Evolutionary conservation across 768 basidiomycete species (phyloP).

Genomic region (Mycena olivaceomarginata): DNA sequence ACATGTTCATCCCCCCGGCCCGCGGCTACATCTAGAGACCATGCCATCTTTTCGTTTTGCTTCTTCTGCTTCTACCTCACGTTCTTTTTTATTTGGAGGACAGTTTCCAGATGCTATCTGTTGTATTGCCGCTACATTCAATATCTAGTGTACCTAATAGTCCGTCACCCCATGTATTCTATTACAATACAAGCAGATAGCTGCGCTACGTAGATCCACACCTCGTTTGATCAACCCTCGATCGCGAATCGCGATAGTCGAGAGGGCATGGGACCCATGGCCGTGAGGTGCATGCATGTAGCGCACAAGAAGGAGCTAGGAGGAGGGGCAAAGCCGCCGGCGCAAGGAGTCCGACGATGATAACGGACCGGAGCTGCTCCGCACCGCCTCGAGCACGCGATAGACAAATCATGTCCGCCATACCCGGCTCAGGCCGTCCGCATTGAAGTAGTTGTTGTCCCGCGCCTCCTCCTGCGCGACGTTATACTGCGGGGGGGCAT

Average conservation of each 20-base stretch:
- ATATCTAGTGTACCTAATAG: conserved; percentile 27
- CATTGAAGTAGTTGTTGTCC: conserved; percentile 39
- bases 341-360: too few relatives aligned
- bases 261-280: not conserved
- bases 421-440: conserved; percentile 38
- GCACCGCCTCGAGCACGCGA: too few relatives aligned
- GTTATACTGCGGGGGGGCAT: conserved; percentile 44
- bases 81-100: not conserved
- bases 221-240: not conserved
- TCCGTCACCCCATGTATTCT: conserved; percentile 23
- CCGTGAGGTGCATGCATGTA: not conserved
- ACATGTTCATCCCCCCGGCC: conserved; percentile 31
- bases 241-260: not conserved
- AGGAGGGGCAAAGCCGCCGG: not conserved
- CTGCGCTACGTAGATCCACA: conserved; percentile 14
- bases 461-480: conserved; percentile 33
- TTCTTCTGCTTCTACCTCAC: not conserved
- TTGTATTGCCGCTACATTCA: too few relatives aligned
- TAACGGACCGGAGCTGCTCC: not conserved
- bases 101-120: not conserved
- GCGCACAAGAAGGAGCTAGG: not conserved
- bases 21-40: conserved; percentile 31
- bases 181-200: conserved; percentile 14
- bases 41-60: not conserved
- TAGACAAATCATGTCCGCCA: conserved; percentile 34